phyloP scores from a whole-genome alignment of 2,329 filamentous ascomycete genomes.

The Claviceps sp. region DNA sequence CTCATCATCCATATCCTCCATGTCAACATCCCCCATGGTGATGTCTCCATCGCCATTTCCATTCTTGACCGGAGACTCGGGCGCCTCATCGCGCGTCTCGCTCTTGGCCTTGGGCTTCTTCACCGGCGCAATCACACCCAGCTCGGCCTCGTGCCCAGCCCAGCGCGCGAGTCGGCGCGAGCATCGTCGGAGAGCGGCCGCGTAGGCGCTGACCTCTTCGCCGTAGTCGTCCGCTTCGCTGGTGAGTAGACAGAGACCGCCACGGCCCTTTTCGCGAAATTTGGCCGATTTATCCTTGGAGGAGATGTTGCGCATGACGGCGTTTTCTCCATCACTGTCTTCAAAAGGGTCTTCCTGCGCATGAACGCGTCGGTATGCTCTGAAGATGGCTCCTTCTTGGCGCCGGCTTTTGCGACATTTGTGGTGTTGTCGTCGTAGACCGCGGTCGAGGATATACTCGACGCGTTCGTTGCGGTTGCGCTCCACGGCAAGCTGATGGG shows the following conservation, averaged over 20 bases:
- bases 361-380: constrained; percentile 51
- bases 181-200: constrained; percentile 50
- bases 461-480: constrained; percentile 65
- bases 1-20: constrained; percentile 33
- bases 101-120: constrained; percentile 25
- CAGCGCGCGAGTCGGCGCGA: constrained; percentile 57
- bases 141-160: constrained; percentile 32
- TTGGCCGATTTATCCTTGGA: constrained; percentile 14
- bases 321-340: constrained; percentile 49
- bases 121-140: constrained; percentile 32
- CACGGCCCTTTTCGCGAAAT: constrained; percentile 45
- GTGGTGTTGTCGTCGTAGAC: constrained; percentile 53
- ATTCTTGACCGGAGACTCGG: constrained; percentile 11
- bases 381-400: constrained; percentile 51
- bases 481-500: constrained; percentile 71
- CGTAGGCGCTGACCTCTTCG: constrained; percentile 56
- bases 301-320: constrained; percentile 19
- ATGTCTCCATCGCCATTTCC: constrained; percentile 29
- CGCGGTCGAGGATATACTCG: constrained; percentile 69
- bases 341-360: constrained; percentile 40
- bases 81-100: constrained; percentile 9
- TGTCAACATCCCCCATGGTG: constrained; percentile 38
- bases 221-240: constrained; percentile 61
- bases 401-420: constrained; percentile 47
- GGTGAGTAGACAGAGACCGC: constrained; percentile 49